A percentile compares a stretch with the other conserved stretches of the same genome.
Evolutionary conservation across 306 rosid genomes (phyloP).

Genomic region (Fragaria nilgerrensis): DNA sequence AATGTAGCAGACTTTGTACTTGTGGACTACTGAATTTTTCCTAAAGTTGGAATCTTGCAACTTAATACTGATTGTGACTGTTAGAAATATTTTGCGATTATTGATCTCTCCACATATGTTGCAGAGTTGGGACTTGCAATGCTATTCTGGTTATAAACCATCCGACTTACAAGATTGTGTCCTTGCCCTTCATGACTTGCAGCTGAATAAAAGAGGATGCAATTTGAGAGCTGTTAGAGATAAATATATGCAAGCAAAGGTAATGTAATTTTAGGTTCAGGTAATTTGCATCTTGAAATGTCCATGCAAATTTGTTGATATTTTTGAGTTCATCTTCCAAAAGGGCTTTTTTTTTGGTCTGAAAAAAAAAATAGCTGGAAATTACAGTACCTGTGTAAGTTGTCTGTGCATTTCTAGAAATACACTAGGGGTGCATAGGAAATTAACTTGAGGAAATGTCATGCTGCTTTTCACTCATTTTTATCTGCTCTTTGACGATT

Average conservation of each 20-base stretch:
- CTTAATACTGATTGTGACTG: not conserved
- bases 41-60: not conserved
- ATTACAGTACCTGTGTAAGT: not conserved
- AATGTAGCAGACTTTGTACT: not conserved
- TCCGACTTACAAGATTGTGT: constrained; percentile 39
- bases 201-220: constrained; percentile 28
- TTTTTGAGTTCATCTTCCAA: constrained; percentile 5
- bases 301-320: not conserved
- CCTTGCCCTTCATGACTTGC: constrained; percentile 41
- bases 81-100: not conserved
- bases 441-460: not conserved
- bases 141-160: constrained; percentile 34
- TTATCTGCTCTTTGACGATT: not conserved
- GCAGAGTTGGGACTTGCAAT: constrained; percentile 36
- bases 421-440: not conserved
- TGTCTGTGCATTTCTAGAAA: not conserved
- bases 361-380: not conserved
- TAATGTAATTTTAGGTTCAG: constrained; percentile 3
- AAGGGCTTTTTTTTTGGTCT: not conserved
- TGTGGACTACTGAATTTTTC: not conserved
- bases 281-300: not conserved
- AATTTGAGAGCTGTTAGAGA: constrained; percentile 31
- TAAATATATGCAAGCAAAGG: constrained; percentile 41
- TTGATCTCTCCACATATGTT: not conserved
- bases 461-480: not conserved